Base-by-base conservation (phyloP, 2,329 filamentous ascomycete species). In the Arthrobotrys sinensis region DNA sequence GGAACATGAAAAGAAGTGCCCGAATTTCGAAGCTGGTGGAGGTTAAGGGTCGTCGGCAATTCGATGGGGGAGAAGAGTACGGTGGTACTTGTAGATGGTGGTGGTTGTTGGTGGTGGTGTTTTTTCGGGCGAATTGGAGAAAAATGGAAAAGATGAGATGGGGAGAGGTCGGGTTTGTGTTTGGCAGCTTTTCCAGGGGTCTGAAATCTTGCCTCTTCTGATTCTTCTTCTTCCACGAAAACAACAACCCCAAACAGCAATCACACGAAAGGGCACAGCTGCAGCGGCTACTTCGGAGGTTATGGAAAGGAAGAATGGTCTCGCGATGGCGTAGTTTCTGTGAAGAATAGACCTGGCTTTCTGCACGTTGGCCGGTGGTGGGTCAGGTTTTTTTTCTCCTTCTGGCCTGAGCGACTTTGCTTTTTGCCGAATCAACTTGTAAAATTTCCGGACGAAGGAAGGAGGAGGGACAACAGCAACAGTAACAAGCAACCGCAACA, bases 391-490 rank as follows among this genome's bases (percentile, higher is more conserved):
- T 46, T 65, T 65, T 57, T 38, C 11, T 43, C 40, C 14, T 14
- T 60, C 34, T 45, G 38, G 40, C 45, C 32, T 68, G 65, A 53
- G 45, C 45, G 55, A 60, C 32, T 73, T 73, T 53, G 57, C 57
- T 73, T 72, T 72, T 73, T 73, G 50, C 69, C 60, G 69, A 73
- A 73, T 63, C 63, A 63, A 53, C 12, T 32, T 11, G 21, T 4
- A 66, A 66, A 50, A 40, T 60, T 43, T 60, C 55, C 55, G 55
- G 55, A 60, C 55, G 55, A 60, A 60, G 36, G 55, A 60, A 19
- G 55, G 48, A 32, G 40, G 40, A 14, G n/a, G 40, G 28, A 34
- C 21, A 21, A 52, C 12, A 24, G 50, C 52, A 57, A 57, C 52
- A 21, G 52, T 38, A 36, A 55, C 28, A 14, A 14, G 32, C 52